Conservation (phyloP, 116 monocot genomes). For the Posidonia oceanica region DNA sequence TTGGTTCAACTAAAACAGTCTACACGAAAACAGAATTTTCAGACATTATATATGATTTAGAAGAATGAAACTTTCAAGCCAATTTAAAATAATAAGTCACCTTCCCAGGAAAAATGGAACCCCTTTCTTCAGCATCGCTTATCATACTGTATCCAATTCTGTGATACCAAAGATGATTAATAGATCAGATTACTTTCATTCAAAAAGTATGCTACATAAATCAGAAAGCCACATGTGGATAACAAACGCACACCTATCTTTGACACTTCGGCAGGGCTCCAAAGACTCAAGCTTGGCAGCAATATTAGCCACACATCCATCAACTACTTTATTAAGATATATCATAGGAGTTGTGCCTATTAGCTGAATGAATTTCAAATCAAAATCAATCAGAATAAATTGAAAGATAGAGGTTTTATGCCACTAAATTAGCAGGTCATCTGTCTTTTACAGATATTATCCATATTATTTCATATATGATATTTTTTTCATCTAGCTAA, state of each 20-base stretch:
- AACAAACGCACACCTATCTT: conserved; percentile 50
- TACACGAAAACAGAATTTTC: conserved; percentile 14
- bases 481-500: too few relatives aligned
- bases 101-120: conserved; percentile 61
- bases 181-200: background rate
- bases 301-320: conserved; percentile 92
- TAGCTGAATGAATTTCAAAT: conserved; percentile 26
- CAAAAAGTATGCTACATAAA: background rate
- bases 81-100: conserved; percentile 20
- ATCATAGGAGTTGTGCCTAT: conserved; percentile 95
- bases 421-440: too few relatives aligned
- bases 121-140: conserved; percentile 78
- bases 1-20: conserved; percentile 84
- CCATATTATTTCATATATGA: too few relatives aligned
- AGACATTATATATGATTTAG: background rate
- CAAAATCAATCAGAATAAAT: conserved; percentile 1
- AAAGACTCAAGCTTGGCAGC: conserved; percentile 96
- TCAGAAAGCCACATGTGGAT: background rate
- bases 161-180: background rate
- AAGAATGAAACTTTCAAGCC: background rate
- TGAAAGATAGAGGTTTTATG: too few relatives aligned
- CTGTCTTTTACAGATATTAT: too few relatives aligned
- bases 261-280: conserved; percentile 95
- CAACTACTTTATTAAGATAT: conserved; percentile 82
- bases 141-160: conserved; percentile 97